These are phyloP conservation scores for Aspergillus pseudoviridinutans DNA, from an alignment of 2,329 filamentous ascomycete genomes.

Conservation along the genomic window DNA sequence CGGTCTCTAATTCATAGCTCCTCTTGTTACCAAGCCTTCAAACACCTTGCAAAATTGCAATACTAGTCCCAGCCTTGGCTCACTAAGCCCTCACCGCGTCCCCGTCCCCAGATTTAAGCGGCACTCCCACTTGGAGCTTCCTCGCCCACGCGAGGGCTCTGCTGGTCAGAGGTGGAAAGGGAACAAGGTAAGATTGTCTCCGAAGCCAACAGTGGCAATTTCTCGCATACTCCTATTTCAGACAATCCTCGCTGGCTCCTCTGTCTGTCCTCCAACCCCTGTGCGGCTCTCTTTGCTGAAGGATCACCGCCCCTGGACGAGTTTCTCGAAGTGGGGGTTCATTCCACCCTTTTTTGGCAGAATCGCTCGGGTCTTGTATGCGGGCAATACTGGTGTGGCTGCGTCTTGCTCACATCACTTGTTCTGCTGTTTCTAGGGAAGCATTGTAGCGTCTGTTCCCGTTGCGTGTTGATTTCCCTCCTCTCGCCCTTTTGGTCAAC, in stretches of 20 bases:
- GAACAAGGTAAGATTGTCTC: neutral
- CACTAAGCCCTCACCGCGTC: slow-evolving; percentile 6
- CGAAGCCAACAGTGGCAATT: neutral
- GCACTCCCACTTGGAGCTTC: slow-evolving; percentile 13
- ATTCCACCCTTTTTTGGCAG: neutral
- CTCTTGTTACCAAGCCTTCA: slow-evolving; percentile 2
- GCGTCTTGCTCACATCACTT: neutral
- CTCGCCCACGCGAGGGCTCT: slow-evolving; percentile 12
- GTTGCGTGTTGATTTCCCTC: neutral
- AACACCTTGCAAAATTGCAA: slow-evolving; percentile 1
- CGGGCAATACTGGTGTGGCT: neutral
- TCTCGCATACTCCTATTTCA: neutral
- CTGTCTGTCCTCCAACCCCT: neutral
- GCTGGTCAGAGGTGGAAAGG: neutral
- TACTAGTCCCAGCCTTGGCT: neutral
- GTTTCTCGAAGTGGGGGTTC: neutral
- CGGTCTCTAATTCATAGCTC: slow-evolving; percentile 1
- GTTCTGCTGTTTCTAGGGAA: neutral
- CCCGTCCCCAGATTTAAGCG: slow-evolving; percentile 10
- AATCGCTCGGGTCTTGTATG: neutral
- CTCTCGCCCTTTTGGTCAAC: neutral
- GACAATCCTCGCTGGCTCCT: neutral
- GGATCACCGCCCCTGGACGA: neutral
- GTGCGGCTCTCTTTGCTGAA: neutral
- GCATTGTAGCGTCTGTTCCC: neutral